phyloP scores from a whole-genome alignment of 176 grass and related monocot species.

The Phragmites australis region DNA sequence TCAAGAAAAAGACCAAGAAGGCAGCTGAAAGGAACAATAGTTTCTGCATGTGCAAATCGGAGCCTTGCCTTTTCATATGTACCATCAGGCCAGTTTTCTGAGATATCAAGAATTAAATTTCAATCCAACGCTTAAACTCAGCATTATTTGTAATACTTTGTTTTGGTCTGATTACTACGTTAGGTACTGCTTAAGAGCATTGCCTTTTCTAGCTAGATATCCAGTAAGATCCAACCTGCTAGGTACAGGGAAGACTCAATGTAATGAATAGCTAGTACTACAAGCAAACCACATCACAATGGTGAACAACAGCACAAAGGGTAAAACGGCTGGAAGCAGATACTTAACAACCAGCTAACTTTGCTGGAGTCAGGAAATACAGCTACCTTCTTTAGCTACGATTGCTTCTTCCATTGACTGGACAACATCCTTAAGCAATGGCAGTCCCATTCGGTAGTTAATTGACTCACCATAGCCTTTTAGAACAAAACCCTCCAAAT shows the following conservation, averaged over 20 bases:
- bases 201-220: background rate
- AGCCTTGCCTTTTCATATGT: conserved; percentile 91
- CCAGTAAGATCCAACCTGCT: too few relatives aligned
- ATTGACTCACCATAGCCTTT: conserved; percentile 96
- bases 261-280: background rate
- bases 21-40: conserved; percentile 87
- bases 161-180: too few relatives aligned
- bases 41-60: conserved; percentile 94
- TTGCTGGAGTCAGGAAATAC: background rate
- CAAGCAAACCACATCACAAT: background rate
- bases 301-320: too few relatives aligned
- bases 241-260: background rate
- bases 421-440: conserved; percentile 78
- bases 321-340: too few relatives aligned
- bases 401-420: conserved; percentile 91
- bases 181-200: background rate
- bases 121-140: background rate
- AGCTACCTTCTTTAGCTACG: conserved; percentile 73
- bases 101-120: conserved; percentile 9
- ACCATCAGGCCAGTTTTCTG: conserved; percentile 59
- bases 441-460: conserved; percentile 90
- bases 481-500: conserved; percentile 87
- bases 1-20: conserved; percentile 95
- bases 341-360: background rate
- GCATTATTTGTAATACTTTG: background rate